A percentile compares a stretch with the other conserved stretches of the same genome.
Conservation (phyloP, 108 stramenopile genomes). For the Tribonema minus region DNA sequence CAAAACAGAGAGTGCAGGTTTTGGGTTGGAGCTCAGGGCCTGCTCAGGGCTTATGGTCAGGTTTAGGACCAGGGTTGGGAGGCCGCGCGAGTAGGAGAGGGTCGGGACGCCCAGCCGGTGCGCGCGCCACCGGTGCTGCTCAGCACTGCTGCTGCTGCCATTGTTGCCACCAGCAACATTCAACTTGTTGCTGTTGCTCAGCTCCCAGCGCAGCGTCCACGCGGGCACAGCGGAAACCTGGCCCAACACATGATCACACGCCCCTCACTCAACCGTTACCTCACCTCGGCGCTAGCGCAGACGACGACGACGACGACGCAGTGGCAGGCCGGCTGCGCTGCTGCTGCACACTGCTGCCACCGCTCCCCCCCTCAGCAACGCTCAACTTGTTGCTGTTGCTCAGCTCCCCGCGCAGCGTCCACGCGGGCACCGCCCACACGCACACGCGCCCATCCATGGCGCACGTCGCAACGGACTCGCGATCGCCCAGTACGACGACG, state of each 20-base stretch:
- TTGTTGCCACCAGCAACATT: not conserved
- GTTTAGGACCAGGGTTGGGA: not conserved
- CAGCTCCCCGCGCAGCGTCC: not conserved
- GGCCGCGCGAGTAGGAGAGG: not conserved
- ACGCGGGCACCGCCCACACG: slow-evolving; percentile 17
- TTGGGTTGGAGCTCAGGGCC: slow-evolving; percentile 4
- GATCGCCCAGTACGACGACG: slow-evolving; percentile 13
- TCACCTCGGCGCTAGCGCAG: not conserved
- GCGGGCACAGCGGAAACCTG: not conserved
- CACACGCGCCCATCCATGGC: slow-evolving; percentile 25
- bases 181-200: too few relatives aligned
- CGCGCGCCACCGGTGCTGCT: not conserved
- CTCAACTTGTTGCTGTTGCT: not conserved
- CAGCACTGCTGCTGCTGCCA: too few relatives aligned
- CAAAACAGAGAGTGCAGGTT: slow-evolving; percentile 19
- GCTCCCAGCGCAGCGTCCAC: too few relatives aligned
- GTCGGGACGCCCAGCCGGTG: not conserved
- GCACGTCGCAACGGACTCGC: slow-evolving; percentile 9
- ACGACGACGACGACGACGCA: not conserved
- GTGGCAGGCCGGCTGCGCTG: not conserved
- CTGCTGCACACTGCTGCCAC: too few relatives aligned
- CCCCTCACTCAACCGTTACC: not conserved
- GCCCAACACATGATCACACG: not conserved
- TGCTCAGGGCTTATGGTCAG: not conserved
- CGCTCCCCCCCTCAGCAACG: not conserved